Conservation (phyloP, 176 grass and related monocot genomes). For the Ananas comosus region DNA sequence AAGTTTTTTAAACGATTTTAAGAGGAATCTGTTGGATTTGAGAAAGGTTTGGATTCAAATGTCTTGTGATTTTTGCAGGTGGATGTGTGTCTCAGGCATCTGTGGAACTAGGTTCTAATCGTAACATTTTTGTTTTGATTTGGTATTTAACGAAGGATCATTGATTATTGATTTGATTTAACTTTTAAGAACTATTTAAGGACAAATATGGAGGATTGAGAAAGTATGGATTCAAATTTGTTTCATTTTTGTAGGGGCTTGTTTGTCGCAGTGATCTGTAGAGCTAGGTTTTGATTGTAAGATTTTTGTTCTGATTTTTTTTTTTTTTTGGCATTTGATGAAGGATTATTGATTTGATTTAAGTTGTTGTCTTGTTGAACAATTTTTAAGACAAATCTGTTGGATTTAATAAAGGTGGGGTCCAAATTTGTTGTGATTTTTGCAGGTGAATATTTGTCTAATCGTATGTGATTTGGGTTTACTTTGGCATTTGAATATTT, state of each 20-base stretch:
- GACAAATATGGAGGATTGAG: too few species aligned
- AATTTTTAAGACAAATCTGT: background rate
- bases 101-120: background rate
- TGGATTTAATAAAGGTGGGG: background rate
- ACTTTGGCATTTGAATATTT: background rate
- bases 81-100: background rate
- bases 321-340: background rate
- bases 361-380: background rate
- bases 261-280: too few species aligned
- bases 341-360: too few species aligned
- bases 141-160: too few species aligned
- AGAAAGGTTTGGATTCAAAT: background rate
- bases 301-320: background rate
- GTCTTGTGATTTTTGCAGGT: background rate
- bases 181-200: too few species aligned
- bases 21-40: background rate
- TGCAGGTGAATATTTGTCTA: background rate
- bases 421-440: background rate
- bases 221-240: too few species aligned
- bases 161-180: too few species aligned
- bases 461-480: background rate
- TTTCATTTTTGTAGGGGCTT: too few species aligned
- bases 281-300: too few species aligned
- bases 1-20: background rate
- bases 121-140: too few species aligned